A percentile compares a stretch with the other conserved stretches of the same genome.
These are phyloP conservation scores for Zea mays DNA, from an alignment of 176 grass and related monocot species.

Conservation along the genomic window Zm-B73-REFERENCE-NAM-5.0 NC_050102.1:180373001-180373500, in stretches of 20 bases:
- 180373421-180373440: conserved; percentile 54
- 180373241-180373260: conserved; percentile 6
- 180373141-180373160: conserved; percentile 95
- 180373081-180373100: conserved; percentile 53
- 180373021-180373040: no score
- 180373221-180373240: conserved; percentile 30
- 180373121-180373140: conserved; percentile 98
- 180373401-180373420: conserved; percentile 61
- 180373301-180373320: conserved; percentile 59
- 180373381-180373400: conserved; percentile 47
- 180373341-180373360: conserved; percentile 58
- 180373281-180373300: conserved; percentile 83
- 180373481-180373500: conserved; percentile 95
- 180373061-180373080: no score
- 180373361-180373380: conserved; percentile 53
- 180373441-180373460: conserved; percentile 70
- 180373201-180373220: conserved; percentile 10
- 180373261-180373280: conserved; percentile 31
- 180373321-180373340: conserved; percentile 45
- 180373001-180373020: no score
- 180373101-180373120: conserved; percentile 71
- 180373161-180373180: conserved; percentile 52
- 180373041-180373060: no score
- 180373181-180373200: conserved; percentile 15
- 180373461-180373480: conserved; percentile 95